phyloP scores from a whole-genome alignment of 805 yeast genomes.

The Vanderwaltozyma yarrowii region DNA sequence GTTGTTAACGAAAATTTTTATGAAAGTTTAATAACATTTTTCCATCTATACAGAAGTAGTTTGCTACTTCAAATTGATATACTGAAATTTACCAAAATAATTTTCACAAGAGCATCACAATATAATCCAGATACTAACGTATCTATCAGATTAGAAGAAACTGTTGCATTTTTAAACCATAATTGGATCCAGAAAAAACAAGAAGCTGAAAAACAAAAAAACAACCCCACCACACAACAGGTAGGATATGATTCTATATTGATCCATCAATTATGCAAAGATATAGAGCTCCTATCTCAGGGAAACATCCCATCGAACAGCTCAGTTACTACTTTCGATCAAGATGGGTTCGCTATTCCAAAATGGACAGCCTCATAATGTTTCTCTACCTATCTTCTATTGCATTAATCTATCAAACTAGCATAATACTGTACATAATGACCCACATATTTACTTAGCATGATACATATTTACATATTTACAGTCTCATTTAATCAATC shows the following conservation, averaged over 20 bases:
- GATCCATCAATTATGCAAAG: conserved; percentile 26
- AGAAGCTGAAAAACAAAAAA: conserved; percentile 2
- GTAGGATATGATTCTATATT: conserved; percentile 28
- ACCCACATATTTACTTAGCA: no score
- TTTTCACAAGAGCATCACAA: conserved; percentile 17
- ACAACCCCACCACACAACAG: conserved; percentile 7
- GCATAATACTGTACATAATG: no score
- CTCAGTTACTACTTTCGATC: background rate
- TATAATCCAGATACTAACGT: conserved; percentile 2
- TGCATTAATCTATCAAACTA: no score
- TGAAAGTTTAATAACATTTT: conserved; percentile 14
- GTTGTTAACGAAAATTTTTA: conserved; percentile 11
- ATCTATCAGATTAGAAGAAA: conserved; percentile 1
- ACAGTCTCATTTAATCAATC: no score
- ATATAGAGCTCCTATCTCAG: conserved; percentile 10
- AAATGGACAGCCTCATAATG: background rate
- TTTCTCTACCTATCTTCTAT: no score
- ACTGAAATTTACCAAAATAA: conserved; percentile 23
- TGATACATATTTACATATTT: no score
- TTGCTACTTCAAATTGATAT: conserved; percentile 28
- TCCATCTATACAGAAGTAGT: conserved; percentile 23
- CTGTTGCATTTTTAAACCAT: conserved; percentile 10
- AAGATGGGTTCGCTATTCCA: conserved; percentile 2
- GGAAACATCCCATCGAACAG: background rate
- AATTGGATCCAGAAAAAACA: conserved; percentile 17